phyloP scores from a whole-genome alignment of 2,329 filamentous ascomycete genomes.

The Apiospora malaysiana region DNA sequence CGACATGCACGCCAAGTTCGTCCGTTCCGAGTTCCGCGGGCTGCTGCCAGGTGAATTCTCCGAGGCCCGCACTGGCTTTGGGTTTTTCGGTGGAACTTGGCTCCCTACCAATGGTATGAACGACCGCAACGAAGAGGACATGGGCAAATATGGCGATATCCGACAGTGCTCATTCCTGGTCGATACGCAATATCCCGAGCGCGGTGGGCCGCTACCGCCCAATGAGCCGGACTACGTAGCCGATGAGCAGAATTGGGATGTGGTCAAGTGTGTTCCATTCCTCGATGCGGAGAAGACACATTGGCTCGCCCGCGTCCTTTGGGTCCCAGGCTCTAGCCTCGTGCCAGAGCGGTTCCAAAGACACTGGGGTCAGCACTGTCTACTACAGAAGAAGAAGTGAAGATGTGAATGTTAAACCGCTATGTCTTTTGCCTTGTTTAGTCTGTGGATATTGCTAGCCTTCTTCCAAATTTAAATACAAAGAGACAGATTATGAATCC shows the following conservation, averaged over 20 bases:
- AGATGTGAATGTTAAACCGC: neutral
- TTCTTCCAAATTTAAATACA: neutral
- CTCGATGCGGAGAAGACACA: slow-evolving; percentile 79
- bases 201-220: slow-evolving; percentile 56
- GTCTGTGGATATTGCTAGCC: neutral
- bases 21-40: slow-evolving; percentile 88
- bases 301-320: slow-evolving; percentile 76
- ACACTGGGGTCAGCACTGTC: slow-evolving; percentile 88
- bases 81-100: slow-evolving; percentile 84
- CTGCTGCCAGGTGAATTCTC: slow-evolving; percentile 90
- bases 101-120: slow-evolving; percentile 85
- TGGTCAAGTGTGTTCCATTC: slow-evolving; percentile 77
- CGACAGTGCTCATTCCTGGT: slow-evolving; percentile 81
- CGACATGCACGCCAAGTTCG: slow-evolving; percentile 84
- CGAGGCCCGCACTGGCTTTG: slow-evolving; percentile 72
- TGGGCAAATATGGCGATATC: slow-evolving; percentile 83
- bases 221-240: slow-evolving; percentile 82
- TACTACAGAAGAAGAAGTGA: slow-evolving; percentile 66
- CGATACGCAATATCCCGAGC: slow-evolving; percentile 79
- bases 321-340: slow-evolving; percentile 75
- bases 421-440: neutral
- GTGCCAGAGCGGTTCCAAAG: slow-evolving; percentile 74
- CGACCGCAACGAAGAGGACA: slow-evolving; percentile 85
- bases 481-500: neutral
- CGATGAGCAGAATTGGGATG: slow-evolving; percentile 78